These are phyloP conservation scores for Saccharomyces hybrid DNA, from an alignment of 1,139 yeast species.

Conservation along the genomic window DNA sequence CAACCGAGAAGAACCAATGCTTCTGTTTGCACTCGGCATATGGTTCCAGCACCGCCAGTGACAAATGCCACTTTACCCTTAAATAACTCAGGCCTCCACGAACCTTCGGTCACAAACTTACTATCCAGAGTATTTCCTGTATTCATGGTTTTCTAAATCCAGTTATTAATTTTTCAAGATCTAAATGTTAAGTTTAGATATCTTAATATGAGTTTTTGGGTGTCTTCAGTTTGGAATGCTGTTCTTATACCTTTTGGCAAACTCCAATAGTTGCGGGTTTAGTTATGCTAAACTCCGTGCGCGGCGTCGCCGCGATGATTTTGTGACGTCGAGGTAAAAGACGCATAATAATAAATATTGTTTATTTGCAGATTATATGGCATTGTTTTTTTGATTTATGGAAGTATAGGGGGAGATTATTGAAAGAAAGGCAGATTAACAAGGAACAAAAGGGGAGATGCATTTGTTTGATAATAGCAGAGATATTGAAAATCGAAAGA, in stretches of 20 bases:
- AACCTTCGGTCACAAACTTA: constrained; percentile 24
- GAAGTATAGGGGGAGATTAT: not conserved
- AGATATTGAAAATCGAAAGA: constrained; percentile 79
- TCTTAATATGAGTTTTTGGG: not conserved
- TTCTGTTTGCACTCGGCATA: constrained; percentile 79
- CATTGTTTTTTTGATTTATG: not conserved
- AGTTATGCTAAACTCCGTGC: not conserved
- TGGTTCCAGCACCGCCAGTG: constrained; percentile 93
- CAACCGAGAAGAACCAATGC: constrained; percentile 79
- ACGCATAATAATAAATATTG: not conserved
- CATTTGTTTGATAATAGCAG: constrained; percentile 56
- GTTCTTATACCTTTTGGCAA: not conserved
- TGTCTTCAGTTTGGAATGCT: not conserved
- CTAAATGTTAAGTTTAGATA: not conserved
- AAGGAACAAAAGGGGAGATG: not conserved
- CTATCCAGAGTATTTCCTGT: constrained; percentile 27
- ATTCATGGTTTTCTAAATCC: not conserved
- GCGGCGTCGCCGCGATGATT: not conserved
- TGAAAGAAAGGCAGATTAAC: not conserved
- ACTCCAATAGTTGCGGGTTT: not conserved
- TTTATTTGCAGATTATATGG: not conserved
- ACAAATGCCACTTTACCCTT: constrained; percentile 79
- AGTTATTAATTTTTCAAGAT: not conserved
- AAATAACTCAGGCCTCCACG: constrained; percentile 55
- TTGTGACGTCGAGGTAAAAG: not conserved